These are phyloP conservation scores for Termitomyces sp. DNA, from an alignment of 768 basidiomycete species.

Conservation along the genomic window DNA sequence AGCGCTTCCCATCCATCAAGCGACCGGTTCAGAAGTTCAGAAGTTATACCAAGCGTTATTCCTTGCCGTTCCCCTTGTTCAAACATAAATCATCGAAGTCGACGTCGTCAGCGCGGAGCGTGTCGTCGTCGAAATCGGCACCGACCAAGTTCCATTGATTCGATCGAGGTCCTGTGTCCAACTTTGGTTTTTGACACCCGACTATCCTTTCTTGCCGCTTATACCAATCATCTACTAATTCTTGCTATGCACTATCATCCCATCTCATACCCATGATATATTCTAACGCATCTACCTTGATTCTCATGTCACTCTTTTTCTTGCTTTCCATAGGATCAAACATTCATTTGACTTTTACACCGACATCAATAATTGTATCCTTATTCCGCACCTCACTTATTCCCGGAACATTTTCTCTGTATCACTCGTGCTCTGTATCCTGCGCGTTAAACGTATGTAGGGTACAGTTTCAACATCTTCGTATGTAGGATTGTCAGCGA, in stretches of 20 bases:
- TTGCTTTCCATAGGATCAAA: no score
- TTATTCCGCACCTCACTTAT: background rate
- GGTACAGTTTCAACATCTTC: no score
- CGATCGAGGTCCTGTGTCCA: background rate
- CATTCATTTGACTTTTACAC: background rate
- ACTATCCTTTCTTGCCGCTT: background rate
- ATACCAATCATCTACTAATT: background rate
- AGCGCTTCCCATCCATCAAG: conserved; percentile 29
- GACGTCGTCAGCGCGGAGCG: background rate
- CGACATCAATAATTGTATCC: background rate
- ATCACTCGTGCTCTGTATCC: no score
- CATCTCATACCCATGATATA: background rate
- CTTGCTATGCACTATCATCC: no score
- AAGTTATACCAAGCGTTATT: conserved; percentile 47
- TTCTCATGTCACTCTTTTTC: no score
- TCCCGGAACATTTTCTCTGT: no score
- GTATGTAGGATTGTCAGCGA: no score
- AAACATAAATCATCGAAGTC: conserved; percentile 1
- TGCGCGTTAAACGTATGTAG: no score
- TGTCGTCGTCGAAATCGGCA: conserved; percentile 12
- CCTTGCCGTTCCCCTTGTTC: conserved; percentile 41
- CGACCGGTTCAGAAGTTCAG: conserved; percentile 37
- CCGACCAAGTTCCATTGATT: conserved; percentile 4
- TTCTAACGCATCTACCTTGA: background rate
- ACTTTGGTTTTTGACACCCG: background rate